A percentile compares a stretch with the other conserved stretches of the same genome.
These are phyloP conservation scores for Cucurbita maxima DNA, from an alignment of 306 rosid species.

Conservation along the genomic window DNA sequence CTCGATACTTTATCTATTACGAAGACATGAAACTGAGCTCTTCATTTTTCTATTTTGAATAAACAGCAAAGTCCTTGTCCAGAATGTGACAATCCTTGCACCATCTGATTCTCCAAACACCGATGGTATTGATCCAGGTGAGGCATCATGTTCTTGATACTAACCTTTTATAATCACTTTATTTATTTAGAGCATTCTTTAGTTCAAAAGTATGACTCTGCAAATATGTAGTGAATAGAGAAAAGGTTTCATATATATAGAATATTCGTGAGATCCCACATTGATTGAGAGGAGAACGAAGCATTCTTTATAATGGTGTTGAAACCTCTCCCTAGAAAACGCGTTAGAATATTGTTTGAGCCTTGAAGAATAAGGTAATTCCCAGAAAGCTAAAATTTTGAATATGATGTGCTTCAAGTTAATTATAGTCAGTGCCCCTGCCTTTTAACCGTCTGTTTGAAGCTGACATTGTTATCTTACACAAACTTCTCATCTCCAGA, in stretches of 20 bases:
- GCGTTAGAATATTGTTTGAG: neutral
- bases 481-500: conserved; percentile 20
- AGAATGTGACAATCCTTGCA: conserved; percentile 31
- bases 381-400: neutral
- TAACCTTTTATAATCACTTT: neutral
- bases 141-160: neutral
- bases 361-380: neutral
- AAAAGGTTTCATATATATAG: neutral
- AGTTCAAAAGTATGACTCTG: neutral
- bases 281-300: no score
- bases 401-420: neutral
- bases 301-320: no score
- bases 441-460: neutral
- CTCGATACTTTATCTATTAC: neutral
- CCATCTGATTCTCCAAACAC: conserved; percentile 44
- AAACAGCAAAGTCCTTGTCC: conserved; percentile 33
- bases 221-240: neutral
- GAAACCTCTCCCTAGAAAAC: no score
- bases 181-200: neutral
- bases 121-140: conserved; percentile 62
- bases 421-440: neutral
- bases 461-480: neutral
- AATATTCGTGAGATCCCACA: no score
- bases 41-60: neutral
- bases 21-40: neutral